Base-by-base conservation (phyloP, 2,329 filamentous ascomycete genomes). In the Raffaelea ambrosiae region DNA sequence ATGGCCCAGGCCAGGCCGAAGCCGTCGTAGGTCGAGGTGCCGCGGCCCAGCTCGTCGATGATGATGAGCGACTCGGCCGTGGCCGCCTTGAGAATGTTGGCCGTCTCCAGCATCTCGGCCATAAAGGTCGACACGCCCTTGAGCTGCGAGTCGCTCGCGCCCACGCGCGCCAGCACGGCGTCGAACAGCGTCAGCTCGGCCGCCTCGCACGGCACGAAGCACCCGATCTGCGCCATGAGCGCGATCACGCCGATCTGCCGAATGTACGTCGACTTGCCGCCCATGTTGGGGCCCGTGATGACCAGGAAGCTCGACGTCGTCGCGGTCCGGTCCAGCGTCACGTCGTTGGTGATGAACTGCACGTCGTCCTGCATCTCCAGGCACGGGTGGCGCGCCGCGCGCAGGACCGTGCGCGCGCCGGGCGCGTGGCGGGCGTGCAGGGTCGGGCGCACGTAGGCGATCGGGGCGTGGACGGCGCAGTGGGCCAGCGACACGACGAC, bases 1-100 rank as follows among this genome's bases (percentile, higher is more conserved):
- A 98, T 98, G 44, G 93, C 93, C 93, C 93, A 98, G 0, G 94
- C 93, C n/a, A 98, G 79, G 35, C 94, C 93, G 59, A 98, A 98
- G 9, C 93, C 93, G 63, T 98, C 94, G 63, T 98, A 98, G 0
- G 94, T 98, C 53, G 89, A 96, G 0, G 93, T 98, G 49, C 93
- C 93, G 51, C 93, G 88, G 44, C 93, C 93, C 2, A 98, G 80
- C 65, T 98, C 93, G 64, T 98, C 94, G 57, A 98, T 96, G 65
- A 98, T 97, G 68, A 98, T 97, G 46, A 98, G 77, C 4, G 88
- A 95, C 63, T 98, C 93, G 29, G 85, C 81, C 0, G 93, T 98
- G 2, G 93, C 93, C 0, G 88, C 94, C 69, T 97, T 97, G 61
- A 98, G 82, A 55, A 98, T 98, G 63, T 97, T 97, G 56, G 93